Percentiles rank a stretch among this genome's conserved stretches.
Conservation (phyloP, 2,329 filamentous ascomycete species). For the Stachybotrys chartarum region DNA sequence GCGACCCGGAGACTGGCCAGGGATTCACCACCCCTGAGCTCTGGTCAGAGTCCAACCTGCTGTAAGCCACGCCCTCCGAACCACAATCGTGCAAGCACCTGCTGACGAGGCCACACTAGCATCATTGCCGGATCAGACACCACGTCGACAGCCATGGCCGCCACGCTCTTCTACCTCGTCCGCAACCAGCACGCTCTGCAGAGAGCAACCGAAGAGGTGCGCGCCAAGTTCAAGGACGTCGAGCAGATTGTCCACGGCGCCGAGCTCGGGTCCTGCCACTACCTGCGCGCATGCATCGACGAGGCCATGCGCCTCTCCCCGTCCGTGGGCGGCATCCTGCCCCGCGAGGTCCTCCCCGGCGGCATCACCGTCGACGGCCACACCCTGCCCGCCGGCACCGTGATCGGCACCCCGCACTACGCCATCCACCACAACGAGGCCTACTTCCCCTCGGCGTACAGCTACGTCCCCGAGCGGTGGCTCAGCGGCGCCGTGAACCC, state of each 20-base stretch:
- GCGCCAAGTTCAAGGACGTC: slow-evolving; percentile 38
- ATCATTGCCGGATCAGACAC: slow-evolving; percentile 69
- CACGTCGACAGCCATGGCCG: slow-evolving; percentile 60
- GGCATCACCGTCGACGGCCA: slow-evolving; percentile 48
- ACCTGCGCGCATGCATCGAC: slow-evolving; percentile 57
- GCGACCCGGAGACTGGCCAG: slow-evolving; percentile 62
- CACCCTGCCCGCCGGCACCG: slow-evolving; percentile 48
- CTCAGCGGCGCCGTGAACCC: slow-evolving; percentile 38
- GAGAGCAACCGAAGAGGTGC: slow-evolving; percentile 43
- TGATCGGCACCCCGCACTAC: slow-evolving; percentile 61
- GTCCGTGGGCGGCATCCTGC: slow-evolving; percentile 52
- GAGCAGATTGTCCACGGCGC: slow-evolving; percentile 50
- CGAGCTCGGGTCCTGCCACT: slow-evolving; percentile 42
- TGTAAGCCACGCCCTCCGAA: slow-evolving; percentile 31
- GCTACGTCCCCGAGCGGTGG: slow-evolving; percentile 60
- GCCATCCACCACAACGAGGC: slow-evolving; percentile 58
- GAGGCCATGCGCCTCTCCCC: slow-evolving; percentile 59
- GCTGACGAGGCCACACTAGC: slow-evolving; percentile 17
- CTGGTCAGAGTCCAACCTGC: slow-evolving; percentile 63
- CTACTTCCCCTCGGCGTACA: slow-evolving; percentile 54
- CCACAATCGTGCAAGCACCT: background rate
- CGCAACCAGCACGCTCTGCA: slow-evolving; percentile 41
- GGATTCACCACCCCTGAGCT: slow-evolving; percentile 60
- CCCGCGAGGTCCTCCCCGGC: slow-evolving; percentile 50
- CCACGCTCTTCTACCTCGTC: slow-evolving; percentile 55